Evolutionary conservation across 768 basidiomycete genomes (phyloP).

Genomic region (Tulasnella sp.): DNA sequence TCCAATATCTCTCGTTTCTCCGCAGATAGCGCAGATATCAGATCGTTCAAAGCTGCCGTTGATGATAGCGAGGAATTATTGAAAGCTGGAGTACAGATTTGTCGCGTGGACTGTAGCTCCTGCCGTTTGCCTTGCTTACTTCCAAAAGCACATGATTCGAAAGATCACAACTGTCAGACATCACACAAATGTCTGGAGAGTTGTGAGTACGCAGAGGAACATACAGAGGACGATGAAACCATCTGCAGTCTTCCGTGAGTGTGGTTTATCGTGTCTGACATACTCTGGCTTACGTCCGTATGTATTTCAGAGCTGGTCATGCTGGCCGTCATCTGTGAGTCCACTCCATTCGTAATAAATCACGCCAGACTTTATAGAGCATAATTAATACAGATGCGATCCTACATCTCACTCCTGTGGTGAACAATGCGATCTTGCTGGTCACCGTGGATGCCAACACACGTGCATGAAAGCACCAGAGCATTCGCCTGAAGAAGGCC

Average conservation of each 20-base stretch:
- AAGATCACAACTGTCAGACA: constrained; percentile 39
- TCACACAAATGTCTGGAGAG: constrained; percentile 33
- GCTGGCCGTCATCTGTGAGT: constrained; percentile 42
- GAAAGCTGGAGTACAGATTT: constrained; percentile 35
- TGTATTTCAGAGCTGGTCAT: constrained; percentile 41
- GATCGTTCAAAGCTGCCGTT: constrained; percentile 33
- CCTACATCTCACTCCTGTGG: constrained; percentile 43
- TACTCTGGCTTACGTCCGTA: neutral
- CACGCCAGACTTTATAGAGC: too few species aligned
- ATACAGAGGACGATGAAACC: constrained; percentile 19
- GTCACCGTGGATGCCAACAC: constrained; percentile 38
- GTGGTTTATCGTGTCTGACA: neutral
- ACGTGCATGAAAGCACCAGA: constrained; percentile 41
- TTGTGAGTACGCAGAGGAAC: constrained; percentile 35
- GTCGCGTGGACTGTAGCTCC: constrained; percentile 33
- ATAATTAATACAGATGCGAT: constrained; percentile 34
- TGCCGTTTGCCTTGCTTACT: constrained; percentile 42
- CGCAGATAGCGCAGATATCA: constrained; percentile 32
- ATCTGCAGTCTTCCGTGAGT: constrained; percentile 39
- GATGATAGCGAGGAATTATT: constrained; percentile 35
- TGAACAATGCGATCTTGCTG: constrained; percentile 33
- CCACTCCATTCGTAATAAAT: neutral
- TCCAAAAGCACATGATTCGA: constrained; percentile 33
- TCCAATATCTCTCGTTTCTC: constrained; percentile 39
- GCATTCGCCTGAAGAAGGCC: constrained; percentile 37